Conservation (phyloP, 148 eudicot genomes). For the Fagopyrum esculentum region DNA sequence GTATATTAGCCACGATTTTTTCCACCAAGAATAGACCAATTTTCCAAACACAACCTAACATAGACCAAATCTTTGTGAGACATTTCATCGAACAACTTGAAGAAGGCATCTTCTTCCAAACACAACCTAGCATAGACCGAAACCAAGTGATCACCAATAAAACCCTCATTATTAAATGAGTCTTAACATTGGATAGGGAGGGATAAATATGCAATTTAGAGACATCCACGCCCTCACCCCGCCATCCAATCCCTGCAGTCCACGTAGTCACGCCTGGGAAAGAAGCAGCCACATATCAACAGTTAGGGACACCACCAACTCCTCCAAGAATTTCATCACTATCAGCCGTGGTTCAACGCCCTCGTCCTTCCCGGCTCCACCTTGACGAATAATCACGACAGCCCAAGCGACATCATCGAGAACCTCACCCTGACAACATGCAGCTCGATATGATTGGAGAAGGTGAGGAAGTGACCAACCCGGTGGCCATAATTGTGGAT, state of each 20-base stretch:
- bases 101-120: no score
- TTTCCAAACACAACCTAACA: no score
- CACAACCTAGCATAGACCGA: no score
- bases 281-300: constrained; percentile 44
- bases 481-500: constrained; percentile 77
- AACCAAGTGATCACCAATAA: no score
- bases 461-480: constrained; percentile 58
- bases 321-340: constrained; percentile 46
- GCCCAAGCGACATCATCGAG: background rate
- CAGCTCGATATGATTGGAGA: constrained; percentile 58
- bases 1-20: no score
- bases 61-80: no score
- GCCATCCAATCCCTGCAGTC: constrained; percentile 26
- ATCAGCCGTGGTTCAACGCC: constrained; percentile 33
- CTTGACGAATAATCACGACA: constrained; percentile 16
- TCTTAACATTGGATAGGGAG: no score
- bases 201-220: constrained; percentile 26
- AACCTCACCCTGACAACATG: background rate
- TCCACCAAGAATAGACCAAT: no score
- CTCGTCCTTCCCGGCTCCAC: constrained; percentile 62
- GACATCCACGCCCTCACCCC: constrained; percentile 30
- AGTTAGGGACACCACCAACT: constrained; percentile 27
- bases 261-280: constrained; percentile 27
- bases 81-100: no score
- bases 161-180: no score